Percentiles rank a stretch among this genome's conserved stretches.
These are phyloP conservation scores for Notholithocarpus densiflorus DNA, from an alignment of 306 rosid species.

Conservation along the genomic window DNA sequence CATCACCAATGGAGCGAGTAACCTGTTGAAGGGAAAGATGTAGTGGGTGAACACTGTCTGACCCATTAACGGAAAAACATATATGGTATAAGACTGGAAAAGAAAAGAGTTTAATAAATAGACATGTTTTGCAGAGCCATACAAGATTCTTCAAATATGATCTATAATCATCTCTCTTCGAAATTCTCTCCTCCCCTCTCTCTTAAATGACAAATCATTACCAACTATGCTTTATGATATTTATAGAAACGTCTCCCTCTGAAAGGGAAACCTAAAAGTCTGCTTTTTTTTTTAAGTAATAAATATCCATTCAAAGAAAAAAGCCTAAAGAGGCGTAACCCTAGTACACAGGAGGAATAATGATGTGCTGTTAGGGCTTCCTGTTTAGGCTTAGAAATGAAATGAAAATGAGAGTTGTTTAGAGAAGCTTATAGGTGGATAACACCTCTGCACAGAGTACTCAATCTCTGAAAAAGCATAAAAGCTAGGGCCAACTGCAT, in stretches of 20 bases:
- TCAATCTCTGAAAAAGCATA: no score
- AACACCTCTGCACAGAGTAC: no score
- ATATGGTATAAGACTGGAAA: not conserved
- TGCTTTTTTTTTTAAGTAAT: no score
- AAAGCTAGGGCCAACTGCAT: no score
- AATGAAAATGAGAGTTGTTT: no score
- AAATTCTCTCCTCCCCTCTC: not conserved
- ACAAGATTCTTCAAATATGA: not conserved
- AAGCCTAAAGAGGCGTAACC: no score
- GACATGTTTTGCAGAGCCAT: not conserved
- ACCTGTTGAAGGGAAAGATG: slow-evolving; percentile 46
- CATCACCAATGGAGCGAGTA: slow-evolving; percentile 93
- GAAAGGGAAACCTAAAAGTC: not conserved
- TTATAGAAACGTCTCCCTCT: not conserved
- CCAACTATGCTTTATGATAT: not conserved
- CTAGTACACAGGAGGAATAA: no score
- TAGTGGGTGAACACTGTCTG: not conserved
- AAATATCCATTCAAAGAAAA: not conserved
- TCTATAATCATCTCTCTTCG: not conserved
- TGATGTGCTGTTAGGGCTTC: no score
- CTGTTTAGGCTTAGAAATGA: no score
- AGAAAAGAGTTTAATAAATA: not conserved
- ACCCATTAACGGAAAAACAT: not conserved
- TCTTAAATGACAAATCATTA: not conserved
- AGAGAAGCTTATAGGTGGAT: no score